Evolutionary conservation across 2,329 filamentous ascomycete species (phyloP).

Genomic region (Trichoderma oligosporum): DNA sequence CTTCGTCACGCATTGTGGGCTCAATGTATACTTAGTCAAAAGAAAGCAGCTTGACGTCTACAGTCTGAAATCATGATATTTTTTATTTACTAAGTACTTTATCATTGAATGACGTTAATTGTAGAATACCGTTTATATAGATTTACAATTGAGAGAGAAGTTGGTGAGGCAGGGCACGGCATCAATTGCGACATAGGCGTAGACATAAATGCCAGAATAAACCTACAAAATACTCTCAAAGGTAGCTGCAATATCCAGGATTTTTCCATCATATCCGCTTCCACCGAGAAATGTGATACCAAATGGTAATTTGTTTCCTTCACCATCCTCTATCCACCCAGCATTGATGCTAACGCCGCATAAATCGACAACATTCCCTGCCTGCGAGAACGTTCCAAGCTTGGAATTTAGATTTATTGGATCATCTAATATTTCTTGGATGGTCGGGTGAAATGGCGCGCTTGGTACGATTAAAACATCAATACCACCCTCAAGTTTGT

Average conservation of each 20-base stretch:
- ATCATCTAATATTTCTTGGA: not conserved
- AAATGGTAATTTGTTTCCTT: not conserved
- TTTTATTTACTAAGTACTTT: not conserved
- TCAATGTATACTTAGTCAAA: not conserved
- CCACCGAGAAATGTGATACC: constrained; percentile 2
- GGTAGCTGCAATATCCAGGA: not conserved
- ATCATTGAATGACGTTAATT: too few relatives aligned
- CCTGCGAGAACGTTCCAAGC: not conserved
- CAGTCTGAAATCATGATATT: not conserved
- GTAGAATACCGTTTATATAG: not conserved
- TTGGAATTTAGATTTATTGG: not conserved
- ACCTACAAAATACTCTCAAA: not conserved
- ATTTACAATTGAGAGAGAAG: not conserved
- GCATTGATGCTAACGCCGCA: constrained; percentile 9
- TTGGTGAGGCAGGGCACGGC: not conserved
- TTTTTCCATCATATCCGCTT: not conserved
- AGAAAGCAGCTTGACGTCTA: not conserved
- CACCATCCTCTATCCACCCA: not conserved
- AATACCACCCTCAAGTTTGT: constrained; percentile 1
- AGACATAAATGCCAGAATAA: not conserved
- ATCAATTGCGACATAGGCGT: not conserved
- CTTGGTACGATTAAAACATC: constrained; percentile 7
- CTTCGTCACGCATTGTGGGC: not conserved
- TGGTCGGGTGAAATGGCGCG: not conserved
- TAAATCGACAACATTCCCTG: constrained; percentile 5